Evolutionary conservation across 257 asterid species (phyloP).

Genomic region (Scutellaria baicalensis): DNA sequence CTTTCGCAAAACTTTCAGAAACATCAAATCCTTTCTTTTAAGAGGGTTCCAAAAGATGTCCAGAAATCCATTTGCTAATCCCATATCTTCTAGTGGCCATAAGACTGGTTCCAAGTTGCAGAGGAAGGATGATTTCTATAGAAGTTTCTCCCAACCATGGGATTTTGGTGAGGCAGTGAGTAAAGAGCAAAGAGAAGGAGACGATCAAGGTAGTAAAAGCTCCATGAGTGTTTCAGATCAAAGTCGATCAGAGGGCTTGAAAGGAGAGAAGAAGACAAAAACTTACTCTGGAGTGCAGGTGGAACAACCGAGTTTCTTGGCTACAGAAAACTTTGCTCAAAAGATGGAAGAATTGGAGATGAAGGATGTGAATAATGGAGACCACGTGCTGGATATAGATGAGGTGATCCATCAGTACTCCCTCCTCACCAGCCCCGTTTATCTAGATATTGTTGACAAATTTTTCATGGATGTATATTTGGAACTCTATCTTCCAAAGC

Average conservation of each 20-base stretch:
- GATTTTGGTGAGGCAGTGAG: background rate
- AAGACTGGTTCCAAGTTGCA: slow-evolving; percentile 25
- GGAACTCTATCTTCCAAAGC: slow-evolving; percentile 18
- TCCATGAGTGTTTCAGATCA: slow-evolving; percentile 20
- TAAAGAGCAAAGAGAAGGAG: slow-evolving; percentile 22
- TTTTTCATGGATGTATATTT: slow-evolving; percentile 41
- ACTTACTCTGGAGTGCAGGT: slow-evolving; percentile 12
- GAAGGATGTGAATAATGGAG: slow-evolving; percentile 56
- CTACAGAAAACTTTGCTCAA: slow-evolving; percentile 34
- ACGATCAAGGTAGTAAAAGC: slow-evolving; percentile 21
- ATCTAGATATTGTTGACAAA: slow-evolving; percentile 47
- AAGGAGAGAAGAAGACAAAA: slow-evolving; percentile 27
- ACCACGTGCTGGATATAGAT: slow-evolving; percentile 66
- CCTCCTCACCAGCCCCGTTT: slow-evolving; percentile 48
- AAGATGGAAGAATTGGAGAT: slow-evolving; percentile 70
- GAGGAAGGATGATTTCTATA: slow-evolving; percentile 18
- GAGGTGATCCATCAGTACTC: slow-evolving; percentile 75
- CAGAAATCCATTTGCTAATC: slow-evolving; percentile 19
- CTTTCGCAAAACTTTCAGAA: slow-evolving; percentile 31
- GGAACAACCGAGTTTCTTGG: slow-evolving; percentile 21
- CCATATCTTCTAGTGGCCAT: slow-evolving; percentile 22
- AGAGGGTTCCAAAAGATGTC: slow-evolving; percentile 39
- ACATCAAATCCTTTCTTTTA: slow-evolving; percentile 36
- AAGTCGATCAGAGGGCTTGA: slow-evolving; percentile 11
- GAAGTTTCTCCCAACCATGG: no score